These are phyloP conservation scores for Chlorella variabilis DNA, from an alignment of 163 green algal species.

Conservation along the genomic window DNA sequence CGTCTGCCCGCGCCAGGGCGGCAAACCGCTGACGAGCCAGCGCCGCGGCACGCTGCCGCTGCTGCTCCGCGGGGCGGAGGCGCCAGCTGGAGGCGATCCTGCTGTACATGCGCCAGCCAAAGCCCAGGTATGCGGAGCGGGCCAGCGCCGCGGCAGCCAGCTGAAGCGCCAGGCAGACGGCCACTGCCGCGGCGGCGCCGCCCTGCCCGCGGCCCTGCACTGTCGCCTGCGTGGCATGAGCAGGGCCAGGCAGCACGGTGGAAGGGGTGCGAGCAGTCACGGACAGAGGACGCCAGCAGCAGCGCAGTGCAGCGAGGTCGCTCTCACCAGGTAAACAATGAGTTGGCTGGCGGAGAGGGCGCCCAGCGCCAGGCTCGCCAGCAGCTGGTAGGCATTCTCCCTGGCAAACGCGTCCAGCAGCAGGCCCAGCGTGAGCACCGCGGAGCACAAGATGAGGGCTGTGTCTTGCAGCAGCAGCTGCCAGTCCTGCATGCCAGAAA, in stretches of 20 bases:
- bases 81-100: conserved; percentile 47
- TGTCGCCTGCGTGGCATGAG: conserved; percentile 14
- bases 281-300: not conserved
- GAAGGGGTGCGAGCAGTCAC: not conserved
- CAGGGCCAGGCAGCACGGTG: not conserved
- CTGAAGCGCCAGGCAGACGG: conserved; percentile 42
- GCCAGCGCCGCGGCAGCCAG: conserved; percentile 31
- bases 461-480: conserved; percentile 43
- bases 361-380: conserved; percentile 44
- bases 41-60: not conserved
- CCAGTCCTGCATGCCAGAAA: not conserved
- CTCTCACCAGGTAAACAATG: conserved; percentile 55
- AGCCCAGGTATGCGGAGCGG: conserved; percentile 50
- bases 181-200: conserved; percentile 1
- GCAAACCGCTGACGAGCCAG: not conserved
- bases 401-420: conserved; percentile 54
- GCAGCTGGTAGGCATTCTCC: conserved; percentile 65
- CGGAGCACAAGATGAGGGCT: conserved; percentile 51
- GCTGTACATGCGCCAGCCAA: conserved; percentile 69
- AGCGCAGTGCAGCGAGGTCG: not conserved
- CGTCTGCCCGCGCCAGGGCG: not conserved
- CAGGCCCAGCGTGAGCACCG: conserved; percentile 54
- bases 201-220: not conserved
- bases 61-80: conserved; percentile 3
- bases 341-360: conserved; percentile 45